Base-by-base conservation (phyloP, 75 land plant species). In the Pseudotsuga menziesii region DNA sequence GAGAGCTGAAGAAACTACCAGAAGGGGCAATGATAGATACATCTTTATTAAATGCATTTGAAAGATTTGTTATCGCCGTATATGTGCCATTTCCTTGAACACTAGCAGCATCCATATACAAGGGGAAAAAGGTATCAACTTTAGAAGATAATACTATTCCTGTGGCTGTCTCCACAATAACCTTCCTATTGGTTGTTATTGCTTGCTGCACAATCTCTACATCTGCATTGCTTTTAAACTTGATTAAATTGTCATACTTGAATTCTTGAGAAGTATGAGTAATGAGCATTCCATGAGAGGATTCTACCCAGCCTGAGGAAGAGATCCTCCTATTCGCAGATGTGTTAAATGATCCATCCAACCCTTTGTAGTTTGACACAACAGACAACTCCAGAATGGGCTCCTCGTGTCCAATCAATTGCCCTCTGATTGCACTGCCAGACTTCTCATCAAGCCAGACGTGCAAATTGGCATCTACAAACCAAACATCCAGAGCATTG, bases 381-480 rank as follows among this genome's bases (percentile, higher is more conserved):
- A 69, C 7, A 58, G 23, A 16, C 15, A 22, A 20, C 55, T 17
- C 41, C 32, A 70, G 54, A 26, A 54, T 19, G 3, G 85, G 73
- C 14, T 74, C 80, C 25, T 61, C 26, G 75, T 83, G 81, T 11
- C 57, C 61, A 15, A 69, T 36, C 13, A 86, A 58, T 8, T 41
- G 58, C 14, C 85, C 90, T 7, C 35, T 23, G 61, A 60, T 60
- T 16, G 84, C 80, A 29, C 25, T 27, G 13, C 55, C 4, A 6
- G 27, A 32, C 25, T 39, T 14, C 2, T 61, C 26, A 71, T 89
- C 90, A 19, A 89, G 70, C 90, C 90, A 89, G 15, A 89, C 59
- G 58, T 89, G 90, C 25, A 89, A 63, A 48, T 83, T 86, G 9
- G 80, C 82, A 48, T 76, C 81, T 8, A 89, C 41, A 23, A 83